Base-by-base conservation (phyloP, 768 basidiomycete genomes). In the Boletus coccyginus region DNA sequence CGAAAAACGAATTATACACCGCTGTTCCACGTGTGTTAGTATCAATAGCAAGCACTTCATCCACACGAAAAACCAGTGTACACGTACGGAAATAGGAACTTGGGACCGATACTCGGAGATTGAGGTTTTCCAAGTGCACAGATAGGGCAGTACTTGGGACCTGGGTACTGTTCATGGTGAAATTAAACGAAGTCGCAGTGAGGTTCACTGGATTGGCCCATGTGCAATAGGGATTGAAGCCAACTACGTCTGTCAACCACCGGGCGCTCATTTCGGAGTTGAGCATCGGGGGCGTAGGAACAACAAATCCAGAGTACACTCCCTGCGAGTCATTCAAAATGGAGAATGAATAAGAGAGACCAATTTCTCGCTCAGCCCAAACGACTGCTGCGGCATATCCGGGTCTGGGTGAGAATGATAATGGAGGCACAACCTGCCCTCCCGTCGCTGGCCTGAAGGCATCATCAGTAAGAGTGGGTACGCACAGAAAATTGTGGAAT, bases 211-310 rank as follows among this genome's bases (percentile, higher is more conserved):
- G 56, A 17, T 52, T 60, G n/a, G 59, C 55, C 64, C 63, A 67
- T 39, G 52, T 49, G 16, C 66, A 67, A 42, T 56, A 63, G 1
- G 66, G 65, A 45, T 61, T 56, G 24, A 69, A 35, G n/a, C 50
- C 57, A n/a, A 61, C 33, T 11, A 69, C 50, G 13, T 67, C 66
- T 9, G 66, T 63, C 47, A 67, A 49, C 61, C 64, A 67, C 33
- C 67, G 55, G 44, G 64, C 63, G 32, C 19, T 62, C 45, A 24
- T 38, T 7, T 58, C 58, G 35, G 61, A 56, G 43, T 50, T 59
- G 13, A 67, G 56, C 3, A 27, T 36, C 14, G 7, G 36, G 7
- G 62, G 61, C 0, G 51, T 59, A 14, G 62, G 62, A 24, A 59
- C 57, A 0, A 40, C 41, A 31, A 63, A 56, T 1, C 51, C 56